These are phyloP conservation scores for Talaromyces islandicus DNA, from an alignment of 2,329 filamentous ascomycete genomes.

Conservation along the genomic window DNA sequence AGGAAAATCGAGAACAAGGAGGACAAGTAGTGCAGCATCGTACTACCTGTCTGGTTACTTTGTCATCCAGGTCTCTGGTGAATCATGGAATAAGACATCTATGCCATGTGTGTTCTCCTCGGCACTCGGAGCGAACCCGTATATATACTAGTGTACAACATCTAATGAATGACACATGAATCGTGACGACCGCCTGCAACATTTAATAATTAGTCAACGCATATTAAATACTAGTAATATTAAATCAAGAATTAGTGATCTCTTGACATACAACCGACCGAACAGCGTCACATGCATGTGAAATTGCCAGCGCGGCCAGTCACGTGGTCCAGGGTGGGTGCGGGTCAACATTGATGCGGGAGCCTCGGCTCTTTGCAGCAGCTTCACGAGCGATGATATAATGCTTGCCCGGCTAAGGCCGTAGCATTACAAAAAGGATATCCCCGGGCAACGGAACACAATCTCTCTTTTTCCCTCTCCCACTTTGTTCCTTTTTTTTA, in stretches of 20 bases:
- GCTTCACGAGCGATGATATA: conserved; percentile 5
- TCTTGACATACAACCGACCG: not conserved
- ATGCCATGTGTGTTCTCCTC: not conserved
- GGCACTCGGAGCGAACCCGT: not conserved
- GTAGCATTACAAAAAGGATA: conserved; percentile 12
- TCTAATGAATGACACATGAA: not conserved
- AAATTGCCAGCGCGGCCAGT: not conserved
- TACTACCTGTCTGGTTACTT: not conserved
- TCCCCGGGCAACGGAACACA: not conserved
- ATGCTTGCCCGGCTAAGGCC: conserved; percentile 3
- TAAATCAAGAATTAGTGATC: not conserved
- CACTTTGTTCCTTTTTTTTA: not conserved
- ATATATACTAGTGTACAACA: not conserved
- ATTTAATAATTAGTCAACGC: not conserved
- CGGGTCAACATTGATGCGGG: conserved; percentile 19
- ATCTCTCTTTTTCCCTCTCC: not conserved
- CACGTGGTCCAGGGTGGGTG: not conserved
- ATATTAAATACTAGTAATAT: no score
- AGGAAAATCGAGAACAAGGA: conserved; percentile 6
- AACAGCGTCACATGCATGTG: not conserved
- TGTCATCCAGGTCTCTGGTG: not conserved
- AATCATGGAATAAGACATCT: not conserved
- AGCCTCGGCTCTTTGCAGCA: conserved; percentile 25
- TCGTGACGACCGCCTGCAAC: not conserved
- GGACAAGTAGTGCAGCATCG: not conserved